Evolutionary conservation across 768 basidiomycete species (phyloP), one percentile per base, ranked within the genome.

Genomic region (Crucibulum laeve): DNA sequence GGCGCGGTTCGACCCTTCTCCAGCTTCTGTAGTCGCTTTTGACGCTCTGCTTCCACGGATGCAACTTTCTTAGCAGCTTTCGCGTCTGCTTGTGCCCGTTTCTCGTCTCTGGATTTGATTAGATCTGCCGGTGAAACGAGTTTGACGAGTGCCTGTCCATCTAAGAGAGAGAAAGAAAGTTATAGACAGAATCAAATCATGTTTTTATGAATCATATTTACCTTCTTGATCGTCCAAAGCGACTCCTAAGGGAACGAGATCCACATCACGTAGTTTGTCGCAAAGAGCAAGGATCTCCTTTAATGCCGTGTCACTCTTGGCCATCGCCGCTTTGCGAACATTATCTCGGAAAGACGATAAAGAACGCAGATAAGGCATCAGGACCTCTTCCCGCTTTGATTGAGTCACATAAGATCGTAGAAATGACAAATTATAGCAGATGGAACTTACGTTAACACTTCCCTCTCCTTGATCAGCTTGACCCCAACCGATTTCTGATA

Each of bases 201-300:
- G n/a, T 30, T 30, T 8, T 30, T 30, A 30, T 8, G n/a, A 30
- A n/a, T n/a, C 28, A 30, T n/a, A 30, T 18, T 36, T 49, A 84
- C 92, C 92, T 73, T 94, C 91, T 68, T 92, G 91, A 68, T 99
- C 96, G 59, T 98, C 96, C 25, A 99, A 70, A 5, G 93, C 93
- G 4, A 99, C 91, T 5, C 96, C 96, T 39, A 98, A 71, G n/a
- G 92, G 85, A 33, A 94, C 84, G 33, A 97, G 69, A 56, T 96
- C 94, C 25, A 77, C 70, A 58, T 98, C 95, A 13, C 96, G 81
- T 47, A 99, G 75, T 50, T 80, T 82, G 68, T 99, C 96, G 55
- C 84, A 93, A 18, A 96, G 77, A 17, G 80, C 74, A 37, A 99
- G 69, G 49, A 97, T 88, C 48, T 94, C 88, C 59, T 82, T 82